phyloP scores from a whole-genome alignment of 129 eudicot species.

The Calendula officinalis region DNA sequence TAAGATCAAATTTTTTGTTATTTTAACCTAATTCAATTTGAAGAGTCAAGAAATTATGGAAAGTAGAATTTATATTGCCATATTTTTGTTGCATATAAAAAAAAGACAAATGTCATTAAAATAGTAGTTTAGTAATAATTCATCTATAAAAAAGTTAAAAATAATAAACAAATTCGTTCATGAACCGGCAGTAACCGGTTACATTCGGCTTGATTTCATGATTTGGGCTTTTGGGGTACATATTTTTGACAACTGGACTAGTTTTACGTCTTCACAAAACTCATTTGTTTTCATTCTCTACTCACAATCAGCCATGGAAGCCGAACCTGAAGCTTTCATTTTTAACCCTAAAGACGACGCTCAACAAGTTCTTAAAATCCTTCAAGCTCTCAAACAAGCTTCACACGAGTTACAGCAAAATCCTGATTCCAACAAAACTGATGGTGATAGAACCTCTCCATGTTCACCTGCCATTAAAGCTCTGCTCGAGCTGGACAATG shows the following conservation, averaged over 20 bases:
- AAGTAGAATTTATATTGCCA: no score
- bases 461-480: slow-evolving; percentile 60
- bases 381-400: slow-evolving; percentile 58
- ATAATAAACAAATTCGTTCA: no score
- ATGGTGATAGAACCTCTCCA: slow-evolving; percentile 8
- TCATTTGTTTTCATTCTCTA: slow-evolving; percentile 8
- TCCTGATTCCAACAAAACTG: slow-evolving; percentile 28
- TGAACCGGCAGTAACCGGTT: not conserved
- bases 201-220: not conserved
- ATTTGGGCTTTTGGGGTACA: not conserved
- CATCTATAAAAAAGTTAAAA: no score
- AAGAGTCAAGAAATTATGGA: no score
- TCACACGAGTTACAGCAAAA: slow-evolving; percentile 48
- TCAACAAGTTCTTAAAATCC: slow-evolving; percentile 44
- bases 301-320: slow-evolving; percentile 41
- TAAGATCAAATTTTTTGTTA: no score
- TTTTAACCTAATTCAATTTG: no score
- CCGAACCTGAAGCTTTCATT: slow-evolving; percentile 8
- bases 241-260: slow-evolving; percentile 7
- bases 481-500: slow-evolving; percentile 63
- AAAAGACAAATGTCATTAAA: no score
- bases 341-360: slow-evolving; percentile 25
- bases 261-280: not conserved
- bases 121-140: no score
- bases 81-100: no score